A percentile compares a stretch with the other conserved stretches of the same genome.
Conservation (phyloP, 2,329 filamentous ascomycete genomes). For the Diaporthe helianthi region DNA sequence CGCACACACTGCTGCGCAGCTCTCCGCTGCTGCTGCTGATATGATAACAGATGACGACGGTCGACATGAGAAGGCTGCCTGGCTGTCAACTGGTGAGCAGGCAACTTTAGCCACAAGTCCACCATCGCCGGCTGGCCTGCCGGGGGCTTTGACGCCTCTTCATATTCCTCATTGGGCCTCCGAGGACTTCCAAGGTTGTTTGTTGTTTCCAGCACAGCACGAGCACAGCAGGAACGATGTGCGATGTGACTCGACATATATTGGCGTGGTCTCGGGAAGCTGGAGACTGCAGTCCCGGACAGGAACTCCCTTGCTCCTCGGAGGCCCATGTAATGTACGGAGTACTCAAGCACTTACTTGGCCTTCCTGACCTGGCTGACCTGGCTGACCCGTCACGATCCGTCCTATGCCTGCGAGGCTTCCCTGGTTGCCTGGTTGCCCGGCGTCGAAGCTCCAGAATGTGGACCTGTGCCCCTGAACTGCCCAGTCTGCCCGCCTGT, state of each 20-base stretch:
- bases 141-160: not conserved
- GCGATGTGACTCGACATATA: slow-evolving; percentile 18
- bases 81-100: not conserved
- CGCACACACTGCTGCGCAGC: not conserved
- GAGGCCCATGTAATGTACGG: too few relatives aligned
- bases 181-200: not conserved
- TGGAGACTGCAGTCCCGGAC: slow-evolving; percentile 12
- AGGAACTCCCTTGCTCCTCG: not conserved
- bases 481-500: slow-evolving; percentile 16
- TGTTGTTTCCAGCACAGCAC: not conserved
- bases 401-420: slow-evolving; percentile 7
- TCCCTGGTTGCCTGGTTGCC: slow-evolving; percentile 5
- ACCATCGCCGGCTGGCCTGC: not conserved
- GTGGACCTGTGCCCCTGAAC: slow-evolving; percentile 16
- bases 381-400: slow-evolving; percentile 12
- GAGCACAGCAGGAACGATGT: slow-evolving; percentile 3
- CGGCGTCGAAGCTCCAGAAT: not conserved
- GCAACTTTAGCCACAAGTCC: not conserved
- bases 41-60: not conserved
- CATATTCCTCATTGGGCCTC: not conserved
- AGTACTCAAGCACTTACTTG: not conserved
- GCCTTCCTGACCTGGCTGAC: not conserved
- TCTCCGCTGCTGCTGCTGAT: slow-evolving; percentile 9
- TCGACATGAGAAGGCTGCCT: not conserved
- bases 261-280: slow-evolving; percentile 12